A percentile compares a stretch with the other conserved stretches of the same genome.
Evolutionary conservation across 129 eudicot species (phyloP).

Genomic region (Flaveria ramosissima): DNA sequence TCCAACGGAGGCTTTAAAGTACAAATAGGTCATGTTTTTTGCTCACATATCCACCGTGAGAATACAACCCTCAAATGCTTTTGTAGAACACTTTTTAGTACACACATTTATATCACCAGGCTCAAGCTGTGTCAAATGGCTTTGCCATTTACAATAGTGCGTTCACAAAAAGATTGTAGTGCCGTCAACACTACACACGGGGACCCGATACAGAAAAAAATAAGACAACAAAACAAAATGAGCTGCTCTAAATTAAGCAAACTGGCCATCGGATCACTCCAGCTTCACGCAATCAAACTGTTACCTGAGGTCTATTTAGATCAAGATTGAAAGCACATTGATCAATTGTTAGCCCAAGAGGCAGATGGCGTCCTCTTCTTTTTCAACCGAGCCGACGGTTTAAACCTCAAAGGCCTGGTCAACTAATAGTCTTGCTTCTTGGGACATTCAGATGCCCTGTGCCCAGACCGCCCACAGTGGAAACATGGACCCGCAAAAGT

Average conservation of each 20-base stretch:
- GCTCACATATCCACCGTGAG: too few species aligned
- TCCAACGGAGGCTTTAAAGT: too few species aligned
- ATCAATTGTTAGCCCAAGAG: neutral
- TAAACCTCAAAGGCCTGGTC: constrained; percentile 9
- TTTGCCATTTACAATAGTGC: neutral
- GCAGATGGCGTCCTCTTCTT: too few species aligned
- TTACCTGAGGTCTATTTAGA: neutral
- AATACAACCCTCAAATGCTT: too few species aligned
- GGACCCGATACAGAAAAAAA: neutral
- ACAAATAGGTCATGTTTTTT: too few species aligned
- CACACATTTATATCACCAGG: too few species aligned
- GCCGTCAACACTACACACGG: neutral
- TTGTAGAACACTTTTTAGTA: too few species aligned
- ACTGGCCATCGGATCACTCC: neutral
- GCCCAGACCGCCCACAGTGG: constrained; percentile 75
- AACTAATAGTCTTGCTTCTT: constrained; percentile 50
- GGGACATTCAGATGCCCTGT: constrained; percentile 88
- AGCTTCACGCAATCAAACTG: constrained; percentile 19
- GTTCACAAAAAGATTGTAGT: neutral
- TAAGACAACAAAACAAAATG: too few species aligned
- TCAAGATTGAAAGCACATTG: constrained; percentile 15
- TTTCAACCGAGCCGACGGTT: constrained; percentile 13
- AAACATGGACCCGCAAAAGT: constrained; percentile 87
- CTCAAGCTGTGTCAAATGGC: neutral
- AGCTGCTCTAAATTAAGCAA: neutral